phyloP scores from a whole-genome alignment of 805 yeast species.

The Candida maris region DNA sequence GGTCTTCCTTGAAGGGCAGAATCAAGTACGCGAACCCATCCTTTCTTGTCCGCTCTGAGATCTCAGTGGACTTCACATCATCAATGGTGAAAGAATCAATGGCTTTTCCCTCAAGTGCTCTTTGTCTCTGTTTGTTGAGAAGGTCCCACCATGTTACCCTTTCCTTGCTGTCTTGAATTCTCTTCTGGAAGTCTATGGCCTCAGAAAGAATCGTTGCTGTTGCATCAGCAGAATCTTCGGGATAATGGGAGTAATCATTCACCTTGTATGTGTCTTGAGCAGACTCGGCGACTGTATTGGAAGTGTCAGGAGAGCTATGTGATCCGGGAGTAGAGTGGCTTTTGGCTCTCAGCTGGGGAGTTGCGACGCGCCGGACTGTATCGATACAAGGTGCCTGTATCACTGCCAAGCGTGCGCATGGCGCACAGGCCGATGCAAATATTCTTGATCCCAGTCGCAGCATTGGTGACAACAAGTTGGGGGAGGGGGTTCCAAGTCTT shows the following conservation, averaged over 20 bases:
- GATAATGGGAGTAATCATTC: constrained; percentile 31
- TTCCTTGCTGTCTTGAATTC: constrained; percentile 28
- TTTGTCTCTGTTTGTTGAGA: constrained; percentile 65
- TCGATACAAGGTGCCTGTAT: too few species aligned
- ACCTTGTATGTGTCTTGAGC: constrained; percentile 23
- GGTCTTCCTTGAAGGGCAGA: constrained; percentile 81
- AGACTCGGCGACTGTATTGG: too few species aligned
- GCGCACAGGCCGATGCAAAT: too few species aligned
- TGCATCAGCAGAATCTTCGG: constrained; percentile 70
- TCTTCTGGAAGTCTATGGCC: constrained; percentile 46
- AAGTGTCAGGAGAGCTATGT: too few species aligned
- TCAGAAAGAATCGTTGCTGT: constrained; percentile 68
- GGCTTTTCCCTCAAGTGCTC: constrained; percentile 67
- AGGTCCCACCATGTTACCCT: constrained; percentile 88
- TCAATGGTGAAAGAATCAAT: constrained; percentile 69
- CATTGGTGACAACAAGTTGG: too few species aligned
- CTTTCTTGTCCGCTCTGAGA: constrained; percentile 67
- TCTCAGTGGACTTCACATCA: constrained; percentile 65
- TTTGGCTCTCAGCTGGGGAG: too few species aligned
- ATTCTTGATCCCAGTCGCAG: too few species aligned
- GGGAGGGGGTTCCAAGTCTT: too few species aligned
- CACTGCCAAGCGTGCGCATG: too few species aligned
- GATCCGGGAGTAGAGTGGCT: too few species aligned
- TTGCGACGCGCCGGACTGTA: too few species aligned
- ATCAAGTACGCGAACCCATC: constrained; percentile 72